phyloP scores from a whole-genome alignment of 306 rosid genomes.

The Quercus variabilis region DNA sequence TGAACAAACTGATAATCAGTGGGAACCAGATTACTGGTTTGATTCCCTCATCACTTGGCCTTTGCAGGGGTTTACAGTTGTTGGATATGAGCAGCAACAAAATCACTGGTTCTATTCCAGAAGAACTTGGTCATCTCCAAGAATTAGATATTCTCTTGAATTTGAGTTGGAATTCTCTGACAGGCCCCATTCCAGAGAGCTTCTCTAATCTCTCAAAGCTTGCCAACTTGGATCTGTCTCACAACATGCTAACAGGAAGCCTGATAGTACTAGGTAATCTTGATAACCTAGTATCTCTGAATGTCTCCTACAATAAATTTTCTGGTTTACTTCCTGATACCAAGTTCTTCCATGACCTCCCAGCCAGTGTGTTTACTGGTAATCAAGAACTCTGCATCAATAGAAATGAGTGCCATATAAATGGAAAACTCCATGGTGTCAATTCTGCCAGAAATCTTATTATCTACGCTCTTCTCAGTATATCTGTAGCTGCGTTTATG shows the following conservation, averaged over 20 bases:
- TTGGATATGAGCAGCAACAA: conserved; percentile 79
- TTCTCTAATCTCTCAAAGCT: conserved; percentile 84
- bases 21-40: conserved; percentile 61
- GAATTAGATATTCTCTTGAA: conserved; percentile 81
- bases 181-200: conserved; percentile 71
- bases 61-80: conserved; percentile 77
- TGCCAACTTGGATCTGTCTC: conserved; percentile 80
- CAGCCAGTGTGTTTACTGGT: conserved; percentile 57
- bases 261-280: conserved; percentile 51
- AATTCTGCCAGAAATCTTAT: conserved; percentile 50
- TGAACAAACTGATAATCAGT: conserved; percentile 65
- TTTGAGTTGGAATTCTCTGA: conserved; percentile 78
- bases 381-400: conserved; percentile 69
- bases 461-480: conserved; percentile 57
- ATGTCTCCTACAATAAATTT: conserved; percentile 80
- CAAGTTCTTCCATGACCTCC: conserved; percentile 69
- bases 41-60: conserved; percentile 67
- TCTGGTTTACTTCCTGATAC: conserved; percentile 78
- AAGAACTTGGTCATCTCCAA: conserved; percentile 72
- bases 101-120: conserved; percentile 63
- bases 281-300: conserved; percentile 76
- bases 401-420: conserved; percentile 40
- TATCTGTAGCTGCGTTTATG: conserved; percentile 45
- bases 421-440: conserved; percentile 26
- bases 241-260: conserved; percentile 71